Evolutionary conservation across 2,329 filamentous ascomycete genomes (phyloP).

Genomic region (Colletotrichum destructivum): DNA sequence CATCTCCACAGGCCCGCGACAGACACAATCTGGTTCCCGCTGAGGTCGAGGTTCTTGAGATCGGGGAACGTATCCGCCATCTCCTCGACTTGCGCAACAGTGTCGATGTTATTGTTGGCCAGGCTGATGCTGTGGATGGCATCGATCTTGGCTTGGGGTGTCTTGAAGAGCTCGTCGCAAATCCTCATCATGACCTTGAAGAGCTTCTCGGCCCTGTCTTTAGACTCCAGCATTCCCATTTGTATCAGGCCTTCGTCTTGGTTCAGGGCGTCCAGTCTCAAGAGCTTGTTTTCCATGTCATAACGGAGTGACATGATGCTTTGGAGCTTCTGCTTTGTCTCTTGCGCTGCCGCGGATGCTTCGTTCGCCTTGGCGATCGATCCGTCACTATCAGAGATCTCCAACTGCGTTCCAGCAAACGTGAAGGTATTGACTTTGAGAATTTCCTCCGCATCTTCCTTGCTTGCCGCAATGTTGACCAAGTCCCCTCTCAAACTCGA

Average conservation of each 20-base stretch:
- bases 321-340: constrained; percentile 79
- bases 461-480: constrained; percentile 77
- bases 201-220: constrained; percentile 84
- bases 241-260: constrained; percentile 79
- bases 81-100: constrained; percentile 79
- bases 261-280: constrained; percentile 86
- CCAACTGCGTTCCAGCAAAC: constrained; percentile 77
- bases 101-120: constrained; percentile 82
- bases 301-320: constrained; percentile 83
- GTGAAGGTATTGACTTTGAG: constrained; percentile 77
- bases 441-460: constrained; percentile 75
- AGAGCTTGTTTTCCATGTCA: constrained; percentile 77
- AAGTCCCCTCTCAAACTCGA: constrained; percentile 78
- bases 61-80: constrained; percentile 87
- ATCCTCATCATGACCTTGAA: constrained; percentile 94
- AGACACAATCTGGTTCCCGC: constrained; percentile 82
- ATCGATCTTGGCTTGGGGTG: constrained; percentile 78
- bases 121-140: constrained; percentile 88
- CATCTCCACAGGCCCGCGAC: constrained; percentile 80
- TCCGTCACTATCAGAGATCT: constrained; percentile 64
- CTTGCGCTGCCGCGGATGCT: constrained; percentile 67
- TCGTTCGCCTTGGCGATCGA: constrained; percentile 61
- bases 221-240: constrained; percentile 82
- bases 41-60: constrained; percentile 90
- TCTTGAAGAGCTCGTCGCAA: constrained; percentile 83